Evolutionary conservation across 2,329 filamentous ascomycete species (phyloP), one percentile per base, ranked within the genome.

Genomic region (Massarina eburnea): DNA sequence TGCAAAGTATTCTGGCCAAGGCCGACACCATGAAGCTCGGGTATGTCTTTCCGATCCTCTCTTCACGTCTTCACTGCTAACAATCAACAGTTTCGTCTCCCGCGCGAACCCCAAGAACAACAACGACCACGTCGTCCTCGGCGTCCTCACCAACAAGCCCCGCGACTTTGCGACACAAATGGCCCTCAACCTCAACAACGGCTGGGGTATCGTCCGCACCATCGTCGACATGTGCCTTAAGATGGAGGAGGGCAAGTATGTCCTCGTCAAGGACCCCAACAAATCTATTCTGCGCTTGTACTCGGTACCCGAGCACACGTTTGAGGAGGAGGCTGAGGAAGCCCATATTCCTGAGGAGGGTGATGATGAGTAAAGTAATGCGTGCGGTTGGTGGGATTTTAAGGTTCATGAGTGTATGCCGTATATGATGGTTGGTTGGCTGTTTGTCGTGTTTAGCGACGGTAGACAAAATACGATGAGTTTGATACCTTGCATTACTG

Each of bases 1-100:
- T 92, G 34, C 94, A 99, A 80, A 89, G 88, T 67, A 96, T 99
- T 67, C 83, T 99, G 47, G 91, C 92, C 71, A 91, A 91, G 76
- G 91, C 94, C n/a, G 94, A 99, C 70, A 80, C 91, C 58, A 96
- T 99, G 91, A 99, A 97, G 80, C 85, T 99, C 71, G 94, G 90
- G 88, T 91, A 79, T 57, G 85, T 79, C 33, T 51, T 53, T 17
- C 45, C 32, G 21, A 26, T 26, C 35, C 38, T 22, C 15, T 8
- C 15, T 24, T 17, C 30, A 34, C 18, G 10, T 29, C 27, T 21
- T 0, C n/a, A 2, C 3, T 22, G 9, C 63, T 72, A 70, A 73
- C 54, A 33, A 20, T 2, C 8, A 36, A 49, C 59, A 92, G 92
- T 64, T 99, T 99, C 76, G 91, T 99, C 54, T 96, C 92, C 43